Evolutionary conservation across 169 alveolate species (phyloP), one percentile per base, ranked within the genome.

Genomic region (Babesia ovata): DNA sequence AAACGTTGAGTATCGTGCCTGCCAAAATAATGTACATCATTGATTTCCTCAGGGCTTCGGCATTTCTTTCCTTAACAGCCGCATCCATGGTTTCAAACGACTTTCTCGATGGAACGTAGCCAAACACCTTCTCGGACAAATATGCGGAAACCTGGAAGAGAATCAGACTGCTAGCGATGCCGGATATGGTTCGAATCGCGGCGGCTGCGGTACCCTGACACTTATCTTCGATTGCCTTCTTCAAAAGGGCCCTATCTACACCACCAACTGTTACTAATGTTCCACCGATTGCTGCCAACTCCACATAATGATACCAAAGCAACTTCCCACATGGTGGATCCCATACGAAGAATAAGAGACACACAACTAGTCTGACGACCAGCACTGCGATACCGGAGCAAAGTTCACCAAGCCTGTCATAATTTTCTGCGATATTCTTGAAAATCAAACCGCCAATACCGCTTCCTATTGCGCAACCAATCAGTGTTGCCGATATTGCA

Each of bases 391-490:
- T 57, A 7, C 39, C 65, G 6, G 17, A 11, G 14, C 21, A 14
- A 6, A 57, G 49, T 44, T 4, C 8, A 28, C 65, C 65, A 28
- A 16, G 24, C 4, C 19, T 9, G 10, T 21, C 11, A n/a, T 90
- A 81, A 76, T 85, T 86, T 54, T 79, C 69, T 60, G 86, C 87
- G 82, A 92, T 79, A 44, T 62, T 73, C 44, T 92, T 96, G n/a
- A 95, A 93, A 52, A 92, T 67, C n/a, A 75, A 73, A 4, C 97
- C 97, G 24, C 97, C 97, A 21, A 92, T 28, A n/a, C 91, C 90
- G 14, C 97, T 97, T 22, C 97, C 96, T 46, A 90, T 63, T 53
- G 92, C 92, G 7, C 94, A 88, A 22, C 97, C 97, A 48, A 92
- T 72, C 17, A 94, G 85, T 71, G 91, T 81, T 17, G 84, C 69